These are phyloP conservation scores for Xylariaceae sp. DNA, from an alignment of 2,329 filamentous ascomycete species.

Conservation along the genomic window DNA sequence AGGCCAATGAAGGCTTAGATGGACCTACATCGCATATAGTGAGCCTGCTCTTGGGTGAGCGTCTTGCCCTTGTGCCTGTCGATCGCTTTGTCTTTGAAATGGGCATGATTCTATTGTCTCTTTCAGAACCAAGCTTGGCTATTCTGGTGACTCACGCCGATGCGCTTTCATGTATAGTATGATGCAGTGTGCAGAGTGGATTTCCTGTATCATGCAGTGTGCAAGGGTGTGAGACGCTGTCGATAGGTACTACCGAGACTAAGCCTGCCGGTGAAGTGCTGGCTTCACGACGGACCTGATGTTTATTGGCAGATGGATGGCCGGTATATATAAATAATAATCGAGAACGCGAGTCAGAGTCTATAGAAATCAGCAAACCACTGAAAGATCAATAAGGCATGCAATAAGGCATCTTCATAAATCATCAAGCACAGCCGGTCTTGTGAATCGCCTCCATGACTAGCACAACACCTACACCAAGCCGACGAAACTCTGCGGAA, in stretches of 20 bases:
- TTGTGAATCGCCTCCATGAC: conserved; percentile 1
- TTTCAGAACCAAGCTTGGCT: background rate
- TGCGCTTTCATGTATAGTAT: background rate
- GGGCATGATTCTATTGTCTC: too few relatives aligned
- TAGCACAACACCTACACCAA: conserved; percentile 1
- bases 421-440: background rate
- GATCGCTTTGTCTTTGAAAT: too few relatives aligned
- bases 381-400: background rate
- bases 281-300: too few relatives aligned
- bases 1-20: conserved; percentile 1
- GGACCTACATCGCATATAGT: conserved; percentile 30
- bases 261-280: background rate
- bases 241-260: background rate
- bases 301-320: too few relatives aligned
- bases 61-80: too few relatives aligned
- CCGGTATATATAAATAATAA: background rate
- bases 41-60: conserved; percentile 23
- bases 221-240: background rate
- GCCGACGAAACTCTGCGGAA: conserved; percentile 17
- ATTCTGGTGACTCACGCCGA: conserved; percentile 15
- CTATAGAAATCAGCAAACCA: background rate
- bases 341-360: background rate
- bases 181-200: too few relatives aligned
- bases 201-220: too few relatives aligned
- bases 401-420: background rate